A percentile compares a stretch with the other conserved stretches of the same genome.
These are phyloP conservation scores for Solanum acaule DNA, from an alignment of 257 asterid species.

Conservation along the genomic window DNA sequence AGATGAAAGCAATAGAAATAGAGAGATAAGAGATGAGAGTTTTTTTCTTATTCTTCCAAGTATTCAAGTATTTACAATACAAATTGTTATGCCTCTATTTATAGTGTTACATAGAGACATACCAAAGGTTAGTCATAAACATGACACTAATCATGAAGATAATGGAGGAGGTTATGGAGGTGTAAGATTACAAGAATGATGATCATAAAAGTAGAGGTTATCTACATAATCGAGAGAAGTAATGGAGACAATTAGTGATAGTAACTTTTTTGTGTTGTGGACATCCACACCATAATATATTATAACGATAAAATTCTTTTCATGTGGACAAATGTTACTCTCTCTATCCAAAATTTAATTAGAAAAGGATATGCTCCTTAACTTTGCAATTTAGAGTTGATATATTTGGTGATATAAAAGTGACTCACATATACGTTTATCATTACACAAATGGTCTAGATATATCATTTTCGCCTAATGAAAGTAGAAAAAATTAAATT, in stretches of 20 bases:
- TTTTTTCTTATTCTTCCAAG: not conserved
- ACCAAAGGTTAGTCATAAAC: not conserved
- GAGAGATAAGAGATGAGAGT: not conserved
- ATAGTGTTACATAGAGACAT: not conserved
- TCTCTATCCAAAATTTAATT: not conserved
- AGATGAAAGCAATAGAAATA: not conserved
- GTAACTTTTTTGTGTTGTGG: not conserved
- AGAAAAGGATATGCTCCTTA: not conserved
- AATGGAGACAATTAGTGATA: not conserved
- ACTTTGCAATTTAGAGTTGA: not conserved
- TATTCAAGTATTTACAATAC: too few relatives aligned
- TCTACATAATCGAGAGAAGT: not conserved
- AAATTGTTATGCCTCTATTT: not conserved
- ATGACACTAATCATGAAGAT: not conserved
- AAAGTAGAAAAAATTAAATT: not conserved
- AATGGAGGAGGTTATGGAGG: not conserved
- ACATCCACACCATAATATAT: not conserved
- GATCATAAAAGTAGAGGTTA: not conserved
- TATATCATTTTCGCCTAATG: not conserved
- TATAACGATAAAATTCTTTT: too few relatives aligned
- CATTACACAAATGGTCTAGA: too few relatives aligned
- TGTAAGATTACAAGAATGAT: not conserved
- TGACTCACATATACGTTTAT: too few relatives aligned
- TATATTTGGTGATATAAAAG: too few relatives aligned
- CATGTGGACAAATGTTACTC: not conserved